Evolutionary conservation across 2,329 filamentous ascomycete genomes (phyloP).

Genomic region (Cladosporium cucumerinum): DNA sequence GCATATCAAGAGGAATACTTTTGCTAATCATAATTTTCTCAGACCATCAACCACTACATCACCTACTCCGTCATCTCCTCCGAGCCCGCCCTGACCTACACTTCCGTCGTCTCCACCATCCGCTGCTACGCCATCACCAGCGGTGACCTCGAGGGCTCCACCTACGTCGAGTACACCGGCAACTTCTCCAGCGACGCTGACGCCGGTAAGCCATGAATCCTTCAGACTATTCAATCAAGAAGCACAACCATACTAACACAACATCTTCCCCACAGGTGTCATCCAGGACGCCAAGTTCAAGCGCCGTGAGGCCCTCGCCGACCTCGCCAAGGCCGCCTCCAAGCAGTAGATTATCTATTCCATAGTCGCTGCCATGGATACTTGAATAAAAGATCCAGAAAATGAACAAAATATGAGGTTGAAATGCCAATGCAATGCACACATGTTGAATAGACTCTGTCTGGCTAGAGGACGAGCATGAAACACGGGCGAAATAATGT

Average conservation of each 20-base stretch:
- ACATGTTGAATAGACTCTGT: background rate
- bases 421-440: background rate
- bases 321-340: constrained; percentile 51
- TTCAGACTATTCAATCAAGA: background rate
- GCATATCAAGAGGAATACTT: background rate
- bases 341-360: constrained; percentile 27
- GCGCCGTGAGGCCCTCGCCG: constrained; percentile 66
- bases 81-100: constrained; percentile 63
- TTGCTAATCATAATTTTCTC: background rate
- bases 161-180: constrained; percentile 66
- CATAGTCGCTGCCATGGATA: background rate
- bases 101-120: constrained; percentile 64
- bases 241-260: constrained; percentile 14
- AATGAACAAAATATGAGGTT: background rate
- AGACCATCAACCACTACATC: constrained; percentile 71
- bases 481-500: background rate
- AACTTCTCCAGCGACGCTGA: constrained; percentile 70
- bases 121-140: constrained; percentile 64
- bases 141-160: constrained; percentile 61
- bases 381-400: background rate
- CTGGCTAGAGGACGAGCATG: background rate
- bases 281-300: constrained; percentile 76
- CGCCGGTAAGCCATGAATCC: constrained; percentile 51
- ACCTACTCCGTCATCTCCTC: constrained; percentile 69
- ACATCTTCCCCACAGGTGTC: constrained; percentile 50